These are phyloP conservation scores for Selaginella tamariscina DNA, from an alignment of 75 land plant species.

Conservation along the genomic window DNA sequence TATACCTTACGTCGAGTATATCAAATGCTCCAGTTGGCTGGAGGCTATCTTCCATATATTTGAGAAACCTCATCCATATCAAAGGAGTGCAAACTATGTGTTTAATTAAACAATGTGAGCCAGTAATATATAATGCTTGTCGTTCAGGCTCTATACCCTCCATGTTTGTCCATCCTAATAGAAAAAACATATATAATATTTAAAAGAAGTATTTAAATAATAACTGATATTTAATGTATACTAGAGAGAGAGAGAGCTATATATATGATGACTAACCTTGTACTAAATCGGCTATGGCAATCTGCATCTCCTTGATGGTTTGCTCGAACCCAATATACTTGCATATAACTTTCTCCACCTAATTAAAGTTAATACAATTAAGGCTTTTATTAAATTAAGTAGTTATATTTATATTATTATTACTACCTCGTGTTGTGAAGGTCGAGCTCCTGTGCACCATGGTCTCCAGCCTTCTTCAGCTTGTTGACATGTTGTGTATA, in stretches of 20 bases:
- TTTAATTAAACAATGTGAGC: neutral
- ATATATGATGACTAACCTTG: too few species aligned
- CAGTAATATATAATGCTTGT: neutral
- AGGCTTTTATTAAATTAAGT: too few species aligned
- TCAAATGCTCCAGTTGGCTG: neutral
- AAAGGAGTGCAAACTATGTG: neutral
- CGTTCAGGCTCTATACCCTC: too few species aligned
- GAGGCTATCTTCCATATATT: neutral
- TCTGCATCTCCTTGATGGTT: neutral
- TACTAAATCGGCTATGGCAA: neutral
- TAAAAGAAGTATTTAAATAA: too few species aligned
- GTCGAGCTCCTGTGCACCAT: neutral
- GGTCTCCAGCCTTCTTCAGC: neutral
- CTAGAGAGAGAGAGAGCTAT: too few species aligned
- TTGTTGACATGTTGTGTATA: neutral
- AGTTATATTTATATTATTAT: too few species aligned
- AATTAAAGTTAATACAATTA: too few species aligned
- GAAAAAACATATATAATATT: too few species aligned
- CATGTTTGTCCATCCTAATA: too few species aligned
- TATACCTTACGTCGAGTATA: too few species aligned
- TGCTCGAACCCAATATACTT: neutral
- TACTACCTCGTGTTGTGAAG: neutral
- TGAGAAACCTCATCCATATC: neutral
- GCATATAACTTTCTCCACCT: neutral
- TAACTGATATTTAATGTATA: too few species aligned